Evolutionary conservation across 371 early-diverging fungal species (phyloP), one percentile per base, ranked within the genome.

Genomic region (Parasitella parasitica): DNA sequence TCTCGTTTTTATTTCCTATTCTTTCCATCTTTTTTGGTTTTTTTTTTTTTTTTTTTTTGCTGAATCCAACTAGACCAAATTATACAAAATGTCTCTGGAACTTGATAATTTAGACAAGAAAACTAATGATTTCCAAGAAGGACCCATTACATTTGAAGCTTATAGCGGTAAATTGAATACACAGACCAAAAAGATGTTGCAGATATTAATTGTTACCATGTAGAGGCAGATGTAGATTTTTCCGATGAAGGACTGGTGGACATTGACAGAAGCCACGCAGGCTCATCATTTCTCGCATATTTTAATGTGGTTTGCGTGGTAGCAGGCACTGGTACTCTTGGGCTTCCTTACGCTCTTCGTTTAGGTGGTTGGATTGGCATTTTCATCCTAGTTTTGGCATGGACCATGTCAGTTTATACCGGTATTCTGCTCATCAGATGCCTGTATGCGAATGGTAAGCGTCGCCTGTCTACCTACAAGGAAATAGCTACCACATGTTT

Each of bases 341-440:
- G 92, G 59, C 75, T 94, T 8, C 92, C 94, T 11, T 88, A 83
- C 54, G 89, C 92, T 6, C 75, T 93, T 32, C 80, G 78, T 78
- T 85, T 54, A 81, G 89, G 89, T 46, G 94, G 94, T 7, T 94
- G 95, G 95, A 67, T 89, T n/a, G 91, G 90, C 37, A 58, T 92
- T 2, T 28, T 86, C 13, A 82, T 94, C 63, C 72, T 96, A 13
- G 70, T 88, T 8, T 73, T 94, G 26, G 81, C 91, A 4, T 91
- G 91, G 57, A 66, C 83, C 11, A 89, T 93, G 69, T 87, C 92
- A 27, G 73, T 88, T 28, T 76, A 79, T 35, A 70, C 72, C 6
- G 76, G 73, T 36, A 62, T 69, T 12, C 63, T 79, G 11, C 60
- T 79, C 39, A 55, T 72, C 15, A 63, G 63, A 24, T 76, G 72